Conservation (phyloP, 106 monocot species). For the Dioscorea dumetorum region DNA sequence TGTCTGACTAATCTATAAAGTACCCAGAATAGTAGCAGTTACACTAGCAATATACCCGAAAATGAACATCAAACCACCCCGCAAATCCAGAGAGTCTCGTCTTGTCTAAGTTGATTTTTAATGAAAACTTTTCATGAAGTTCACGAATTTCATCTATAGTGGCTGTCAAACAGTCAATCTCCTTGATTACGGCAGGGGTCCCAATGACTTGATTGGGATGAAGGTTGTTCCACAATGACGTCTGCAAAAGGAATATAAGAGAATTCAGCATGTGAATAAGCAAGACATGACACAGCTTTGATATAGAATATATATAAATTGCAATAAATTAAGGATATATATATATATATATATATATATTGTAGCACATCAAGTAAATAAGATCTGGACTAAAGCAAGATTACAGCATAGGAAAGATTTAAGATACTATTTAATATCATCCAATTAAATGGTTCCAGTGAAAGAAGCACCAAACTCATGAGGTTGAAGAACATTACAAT, state of each 20-base stretch:
- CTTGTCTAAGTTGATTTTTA: constrained; percentile 41
- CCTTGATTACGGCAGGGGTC: constrained; percentile 61
- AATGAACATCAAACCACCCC: constrained; percentile 99
- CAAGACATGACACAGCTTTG: neutral
- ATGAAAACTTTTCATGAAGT: constrained; percentile 33
- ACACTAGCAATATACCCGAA: constrained; percentile 49
- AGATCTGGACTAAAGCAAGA: too few relatives aligned
- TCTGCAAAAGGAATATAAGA: constrained; percentile 29
- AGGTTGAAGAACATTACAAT: neutral
- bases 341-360: too few relatives aligned
- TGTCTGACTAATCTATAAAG: neutral
- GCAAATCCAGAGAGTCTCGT: constrained; percentile 68
- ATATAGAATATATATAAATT: neutral
- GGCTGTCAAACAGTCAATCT: constrained; percentile 84
- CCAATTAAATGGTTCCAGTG: too few relatives aligned
- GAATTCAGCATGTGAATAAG: constrained; percentile 1
- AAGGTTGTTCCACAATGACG: constrained; percentile 87
- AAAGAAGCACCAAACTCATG: neutral
- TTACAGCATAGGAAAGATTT: too few relatives aligned
- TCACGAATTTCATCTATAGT: constrained; percentile 78
- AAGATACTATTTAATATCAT: too few relatives aligned
- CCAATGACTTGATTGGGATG: constrained; percentile 82
- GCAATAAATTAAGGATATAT: too few relatives aligned
- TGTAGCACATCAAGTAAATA: too few relatives aligned
- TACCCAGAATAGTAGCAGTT: neutral